A percentile compares a stretch with the other conserved stretches of the same genome.
Conservation (phyloP, 108 stramenopile genomes). For the Asterionellopsis glacialis region DNA sequence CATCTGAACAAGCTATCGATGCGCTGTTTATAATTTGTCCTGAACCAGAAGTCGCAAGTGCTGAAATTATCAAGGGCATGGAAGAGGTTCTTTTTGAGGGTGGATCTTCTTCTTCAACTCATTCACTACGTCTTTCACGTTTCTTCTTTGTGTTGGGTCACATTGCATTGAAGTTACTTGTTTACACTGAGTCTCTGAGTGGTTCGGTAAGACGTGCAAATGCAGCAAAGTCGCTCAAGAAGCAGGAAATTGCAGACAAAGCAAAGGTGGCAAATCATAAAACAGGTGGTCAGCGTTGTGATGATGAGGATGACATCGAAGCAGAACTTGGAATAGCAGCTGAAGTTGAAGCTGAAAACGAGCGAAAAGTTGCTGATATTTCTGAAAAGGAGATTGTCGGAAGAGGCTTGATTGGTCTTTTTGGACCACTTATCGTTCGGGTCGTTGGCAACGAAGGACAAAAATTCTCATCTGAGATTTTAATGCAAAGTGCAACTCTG, state of each 20-base stretch:
- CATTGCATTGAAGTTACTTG: constrained; percentile 87
- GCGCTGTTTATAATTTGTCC: constrained; percentile 77
- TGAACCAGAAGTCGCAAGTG: constrained; percentile 62
- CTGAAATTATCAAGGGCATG: constrained; percentile 80
- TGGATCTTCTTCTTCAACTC: constrained; percentile 23
- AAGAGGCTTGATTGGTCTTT: constrained; percentile 76
- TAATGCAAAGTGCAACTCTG: constrained; percentile 82
- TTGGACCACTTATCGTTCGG: constrained; percentile 76
- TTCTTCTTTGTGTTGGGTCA: constrained; percentile 96
- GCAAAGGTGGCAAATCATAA: constrained; percentile 26
- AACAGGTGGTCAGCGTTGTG: constrained; percentile 11
- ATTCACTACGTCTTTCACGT: constrained; percentile 75
- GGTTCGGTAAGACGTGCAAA: constrained; percentile 74
- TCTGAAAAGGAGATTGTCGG: constrained; percentile 90
- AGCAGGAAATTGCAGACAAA: constrained; percentile 77
- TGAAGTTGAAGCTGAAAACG: constrained; percentile 82
- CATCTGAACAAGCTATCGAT: constrained; percentile 81
- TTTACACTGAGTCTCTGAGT: constrained; percentile 87
- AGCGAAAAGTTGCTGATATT: constrained; percentile 75
- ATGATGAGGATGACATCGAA: constrained; percentile 72
- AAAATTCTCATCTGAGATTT: constrained; percentile 51
- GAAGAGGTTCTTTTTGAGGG: constrained; percentile 27
- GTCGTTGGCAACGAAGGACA: constrained; percentile 84
- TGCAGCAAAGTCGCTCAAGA: constrained; percentile 64
- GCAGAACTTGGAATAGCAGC: constrained; percentile 82